Conservation (phyloP, 139 green algal genomes). For the Volvox reticuliferus region DNA sequence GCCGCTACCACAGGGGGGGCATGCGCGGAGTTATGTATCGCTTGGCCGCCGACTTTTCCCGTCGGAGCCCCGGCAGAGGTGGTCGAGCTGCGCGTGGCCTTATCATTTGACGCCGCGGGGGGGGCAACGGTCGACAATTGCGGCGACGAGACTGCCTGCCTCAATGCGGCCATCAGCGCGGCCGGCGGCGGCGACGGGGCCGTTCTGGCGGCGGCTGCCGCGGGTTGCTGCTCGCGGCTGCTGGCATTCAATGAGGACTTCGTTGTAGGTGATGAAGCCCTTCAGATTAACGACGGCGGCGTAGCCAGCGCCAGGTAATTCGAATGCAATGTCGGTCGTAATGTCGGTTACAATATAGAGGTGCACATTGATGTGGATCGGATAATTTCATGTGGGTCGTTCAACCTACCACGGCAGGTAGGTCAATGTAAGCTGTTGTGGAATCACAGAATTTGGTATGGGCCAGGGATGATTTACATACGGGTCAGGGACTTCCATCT, state of each 20-base stretch:
- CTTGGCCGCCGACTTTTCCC: conserved; percentile 42
- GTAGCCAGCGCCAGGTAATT: background rate
- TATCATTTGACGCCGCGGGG: background rate
- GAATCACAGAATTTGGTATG: no score
- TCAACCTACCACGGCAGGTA: no score
- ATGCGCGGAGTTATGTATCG: conserved; percentile 24
- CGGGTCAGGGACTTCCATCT: no score
- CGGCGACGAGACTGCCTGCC: background rate
- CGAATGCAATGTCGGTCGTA: no score
- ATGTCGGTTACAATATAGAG: no score
- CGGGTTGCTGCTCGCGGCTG: background rate
- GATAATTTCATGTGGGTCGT: no score
- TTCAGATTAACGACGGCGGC: background rate
- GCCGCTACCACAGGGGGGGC: background rate
- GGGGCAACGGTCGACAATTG: background rate
- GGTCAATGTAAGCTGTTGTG: no score
- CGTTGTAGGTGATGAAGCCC: conserved; percentile 12
- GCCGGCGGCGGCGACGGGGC: background rate
- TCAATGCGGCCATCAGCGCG: background rate
- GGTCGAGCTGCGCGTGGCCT: conserved; percentile 6
- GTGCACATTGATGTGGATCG: no score
- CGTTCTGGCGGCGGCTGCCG: background rate
- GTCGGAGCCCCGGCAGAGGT: conserved; percentile 20
- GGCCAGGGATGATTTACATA: no score
- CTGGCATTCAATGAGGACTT: conserved; percentile 24